A percentile compares a stretch with the other conserved stretches of the same genome.
Evolutionary conservation across 2,329 filamentous ascomycete genomes (phyloP).

Genomic region (Stenocarpella maydis): DNA sequence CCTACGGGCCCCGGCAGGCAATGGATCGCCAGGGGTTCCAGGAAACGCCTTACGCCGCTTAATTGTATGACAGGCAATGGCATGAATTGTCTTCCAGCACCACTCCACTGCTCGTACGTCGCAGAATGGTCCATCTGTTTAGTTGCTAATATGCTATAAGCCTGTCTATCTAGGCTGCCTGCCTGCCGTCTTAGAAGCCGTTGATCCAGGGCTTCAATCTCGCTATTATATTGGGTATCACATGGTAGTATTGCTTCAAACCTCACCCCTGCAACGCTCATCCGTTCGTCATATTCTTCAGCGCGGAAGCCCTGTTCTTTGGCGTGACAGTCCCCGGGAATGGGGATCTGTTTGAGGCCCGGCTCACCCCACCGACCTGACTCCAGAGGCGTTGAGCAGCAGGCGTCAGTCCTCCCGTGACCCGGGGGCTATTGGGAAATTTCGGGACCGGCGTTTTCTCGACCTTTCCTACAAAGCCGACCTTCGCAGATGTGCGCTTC

Average conservation of each 20-base stretch:
- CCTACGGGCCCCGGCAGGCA: slow-evolving; percentile 33
- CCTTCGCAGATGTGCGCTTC: slow-evolving; percentile 69
- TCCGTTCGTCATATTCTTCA: slow-evolving; percentile 47
- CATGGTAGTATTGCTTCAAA: slow-evolving; percentile 1
- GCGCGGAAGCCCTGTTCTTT: slow-evolving; percentile 46
- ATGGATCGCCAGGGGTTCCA: slow-evolving; percentile 8
- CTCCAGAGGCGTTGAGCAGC: slow-evolving; percentile 75
- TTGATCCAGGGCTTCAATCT: not conserved
- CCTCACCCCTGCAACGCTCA: slow-evolving; percentile 5
- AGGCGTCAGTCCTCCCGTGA: slow-evolving; percentile 70
- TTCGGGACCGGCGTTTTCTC: slow-evolving; percentile 71
- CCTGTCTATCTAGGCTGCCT: not conserved
- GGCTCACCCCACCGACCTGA: slow-evolving; percentile 59
- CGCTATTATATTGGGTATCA: slow-evolving; percentile 34
- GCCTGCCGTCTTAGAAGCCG: not conserved
- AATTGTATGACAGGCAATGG: slow-evolving; percentile 16
- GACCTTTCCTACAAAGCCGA: slow-evolving; percentile 67
- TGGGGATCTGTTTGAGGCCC: slow-evolving; percentile 47
- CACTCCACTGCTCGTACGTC: not conserved
- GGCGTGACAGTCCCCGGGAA: slow-evolving; percentile 53
- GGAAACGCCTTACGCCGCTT: not conserved
- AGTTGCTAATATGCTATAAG: not conserved
- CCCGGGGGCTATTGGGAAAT: slow-evolving; percentile 72
- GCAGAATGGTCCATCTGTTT: not conserved
- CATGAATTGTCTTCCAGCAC: not conserved